Evolutionary conservation across 2,329 filamentous ascomycete genomes (phyloP).

Genomic region (Alternaria gansuensis): DNA sequence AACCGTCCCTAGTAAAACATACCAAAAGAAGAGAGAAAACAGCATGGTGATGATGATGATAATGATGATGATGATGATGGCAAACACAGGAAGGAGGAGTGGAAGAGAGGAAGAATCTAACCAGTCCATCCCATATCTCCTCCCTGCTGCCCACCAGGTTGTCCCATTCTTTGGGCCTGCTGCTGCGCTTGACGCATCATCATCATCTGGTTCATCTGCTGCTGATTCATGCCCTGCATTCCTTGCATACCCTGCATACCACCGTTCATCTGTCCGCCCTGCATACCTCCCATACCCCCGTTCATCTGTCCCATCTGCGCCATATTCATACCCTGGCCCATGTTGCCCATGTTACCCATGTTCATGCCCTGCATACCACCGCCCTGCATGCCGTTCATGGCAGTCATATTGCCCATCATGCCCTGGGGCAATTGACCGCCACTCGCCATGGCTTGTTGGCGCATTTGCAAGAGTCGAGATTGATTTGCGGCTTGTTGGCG

Average conservation of each 20-base stretch:
- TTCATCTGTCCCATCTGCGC: constrained; percentile 23
- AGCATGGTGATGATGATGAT: too few relatives aligned
- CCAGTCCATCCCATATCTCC: constrained; percentile 44
- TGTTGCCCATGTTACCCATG: constrained; percentile 36
- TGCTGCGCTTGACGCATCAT: constrained; percentile 48
- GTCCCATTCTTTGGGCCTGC: constrained; percentile 35
- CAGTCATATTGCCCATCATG: constrained; percentile 39
- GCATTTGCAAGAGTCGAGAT: constrained; percentile 48
- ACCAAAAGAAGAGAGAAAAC: neutral
- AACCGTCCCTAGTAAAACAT: neutral
- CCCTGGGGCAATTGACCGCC: constrained; percentile 39
- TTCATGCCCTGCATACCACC: constrained; percentile 40
- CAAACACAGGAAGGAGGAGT: neutral
- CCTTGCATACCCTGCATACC: constrained; percentile 37
- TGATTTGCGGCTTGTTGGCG: constrained; percentile 45
- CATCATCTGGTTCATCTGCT: constrained; percentile 49
- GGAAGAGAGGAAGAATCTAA: neutral
- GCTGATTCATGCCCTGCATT: constrained; percentile 39
- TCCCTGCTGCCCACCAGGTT: constrained; percentile 35
- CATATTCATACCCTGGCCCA: constrained; percentile 27
- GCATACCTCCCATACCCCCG: constrained; percentile 30
- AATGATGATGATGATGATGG: neutral
- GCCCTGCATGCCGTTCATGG: constrained; percentile 40
- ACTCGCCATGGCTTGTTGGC: constrained; percentile 45
- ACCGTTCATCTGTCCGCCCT: constrained; percentile 25